Percentiles rank a stretch among this genome's conserved stretches.
phyloP scores from a whole-genome alignment of 31 red algal species.

The Bonnemaisonia californica region DNA sequence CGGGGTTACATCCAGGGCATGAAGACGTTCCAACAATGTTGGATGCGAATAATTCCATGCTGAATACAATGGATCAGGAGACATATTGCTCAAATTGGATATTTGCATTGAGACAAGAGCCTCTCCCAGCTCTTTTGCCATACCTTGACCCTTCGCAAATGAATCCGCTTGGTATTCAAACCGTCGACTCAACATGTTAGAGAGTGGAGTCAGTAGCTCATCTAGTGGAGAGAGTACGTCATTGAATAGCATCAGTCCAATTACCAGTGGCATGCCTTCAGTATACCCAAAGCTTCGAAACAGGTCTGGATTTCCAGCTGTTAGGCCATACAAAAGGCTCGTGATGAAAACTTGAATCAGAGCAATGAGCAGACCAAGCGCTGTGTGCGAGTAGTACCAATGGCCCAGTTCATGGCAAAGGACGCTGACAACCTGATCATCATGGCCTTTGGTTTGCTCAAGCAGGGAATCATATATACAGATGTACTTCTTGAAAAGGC shows the following conservation, averaged over 20 bases:
- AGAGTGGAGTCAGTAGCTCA: constrained; percentile 54
- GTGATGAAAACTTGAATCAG: constrained; percentile 67
- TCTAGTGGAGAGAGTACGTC: constrained; percentile 78
- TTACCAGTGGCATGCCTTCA: constrained; percentile 58
- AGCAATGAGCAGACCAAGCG: constrained; percentile 47
- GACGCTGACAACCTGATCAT: constrained; percentile 84
- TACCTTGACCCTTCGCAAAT: constrained; percentile 77
- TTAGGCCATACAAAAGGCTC: constrained; percentile 60
- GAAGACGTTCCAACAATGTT: constrained; percentile 77
- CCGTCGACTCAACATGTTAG: constrained; percentile 64
- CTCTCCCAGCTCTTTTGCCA: constrained; percentile 62
- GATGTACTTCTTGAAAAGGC: constrained; percentile 86
- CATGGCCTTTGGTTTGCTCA: constrained; percentile 67
- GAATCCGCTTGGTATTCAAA: constrained; percentile 87
- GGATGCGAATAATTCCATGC: constrained; percentile 89
- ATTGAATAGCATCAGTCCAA: constrained; percentile 81
- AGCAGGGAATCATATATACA: constrained; percentile 82
- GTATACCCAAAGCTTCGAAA: constrained; percentile 84
- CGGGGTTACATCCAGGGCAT: constrained; percentile 70
- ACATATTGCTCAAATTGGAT: constrained; percentile 86
- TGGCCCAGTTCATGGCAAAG: constrained; percentile 89
- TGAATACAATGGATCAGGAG: constrained; percentile 82
- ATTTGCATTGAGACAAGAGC: constrained; percentile 74
- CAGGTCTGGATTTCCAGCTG: constrained; percentile 66
- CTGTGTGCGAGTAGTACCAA: constrained; percentile 66